These are phyloP conservation scores for Pichia sp. DNA, from an alignment of 1,139 yeast genomes.

Conservation along the genomic window DNA sequence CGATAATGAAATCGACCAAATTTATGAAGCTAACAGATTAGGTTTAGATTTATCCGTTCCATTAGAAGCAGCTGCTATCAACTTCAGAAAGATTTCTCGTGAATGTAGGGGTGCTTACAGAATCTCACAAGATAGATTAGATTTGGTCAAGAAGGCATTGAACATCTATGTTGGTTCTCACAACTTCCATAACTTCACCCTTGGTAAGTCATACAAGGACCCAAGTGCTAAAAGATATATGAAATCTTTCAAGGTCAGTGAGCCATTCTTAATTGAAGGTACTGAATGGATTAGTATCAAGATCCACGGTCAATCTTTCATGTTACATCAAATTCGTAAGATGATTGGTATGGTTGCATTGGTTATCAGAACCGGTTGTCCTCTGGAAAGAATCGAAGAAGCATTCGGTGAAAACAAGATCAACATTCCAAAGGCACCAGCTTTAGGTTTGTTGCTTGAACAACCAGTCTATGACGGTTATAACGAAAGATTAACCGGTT, in stretches of 20 bases:
- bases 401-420: constrained; percentile 74
- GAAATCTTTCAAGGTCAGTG: constrained; percentile 77
- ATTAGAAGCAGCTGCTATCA: constrained; percentile 45
- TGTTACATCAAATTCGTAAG: constrained; percentile 97
- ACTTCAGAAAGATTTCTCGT: constrained; percentile 66
- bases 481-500: constrained; percentile 65
- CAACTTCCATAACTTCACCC: constrained; percentile 93
- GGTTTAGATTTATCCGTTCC: constrained; percentile 33
- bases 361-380: constrained; percentile 83
- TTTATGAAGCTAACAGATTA: constrained; percentile 36
- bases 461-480: constrained; percentile 90
- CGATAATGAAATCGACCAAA: constrained; percentile 44
- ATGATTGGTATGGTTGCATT: constrained; percentile 97
- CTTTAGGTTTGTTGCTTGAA: constrained; percentile 86
- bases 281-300: constrained; percentile 97
- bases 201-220: constrained; percentile 85
- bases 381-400: constrained; percentile 69
- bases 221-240: constrained; percentile 82
- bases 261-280: constrained; percentile 88
- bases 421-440: constrained; percentile 97
- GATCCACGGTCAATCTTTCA: constrained; percentile 97
- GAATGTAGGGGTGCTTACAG: constrained; percentile 68
- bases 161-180: constrained; percentile 80
- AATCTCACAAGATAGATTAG: constrained; percentile 58
- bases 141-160: constrained; percentile 65